phyloP scores from a whole-genome alignment of 2,329 filamentous ascomycete species.

The Didymella glomerata region DNA sequence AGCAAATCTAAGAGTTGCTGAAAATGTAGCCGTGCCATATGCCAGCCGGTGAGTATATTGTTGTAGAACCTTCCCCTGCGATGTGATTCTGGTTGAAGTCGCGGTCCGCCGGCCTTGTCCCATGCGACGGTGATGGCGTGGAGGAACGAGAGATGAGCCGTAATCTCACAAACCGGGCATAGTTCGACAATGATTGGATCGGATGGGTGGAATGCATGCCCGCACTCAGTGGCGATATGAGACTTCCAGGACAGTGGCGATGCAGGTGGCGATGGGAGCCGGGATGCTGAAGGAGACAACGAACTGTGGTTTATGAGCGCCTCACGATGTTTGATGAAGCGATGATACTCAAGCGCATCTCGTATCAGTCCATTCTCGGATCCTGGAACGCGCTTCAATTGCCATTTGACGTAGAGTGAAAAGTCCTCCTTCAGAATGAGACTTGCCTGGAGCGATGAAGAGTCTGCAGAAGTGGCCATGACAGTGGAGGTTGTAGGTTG shows the following conservation, averaged over 20 bases:
- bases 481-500: not conserved
- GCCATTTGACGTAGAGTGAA: constrained; percentile 13
- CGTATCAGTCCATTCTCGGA: constrained; percentile 1
- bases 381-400: not conserved
- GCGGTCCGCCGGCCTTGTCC: constrained; percentile 9
- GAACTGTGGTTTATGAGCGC: not conserved
- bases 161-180: constrained; percentile 8
- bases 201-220: not conserved
- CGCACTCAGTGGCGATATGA: not conserved
- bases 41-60: not conserved
- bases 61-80: not conserved
- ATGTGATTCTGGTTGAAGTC: not conserved
- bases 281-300: not conserved
- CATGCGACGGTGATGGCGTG: constrained; percentile 1
- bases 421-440: constrained; percentile 5
- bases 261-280: not conserved
- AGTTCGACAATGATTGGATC: not conserved
- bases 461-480: not conserved
- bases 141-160: constrained; percentile 4
- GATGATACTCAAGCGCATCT: constrained; percentile 3
- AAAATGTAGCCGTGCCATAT: not conserved
- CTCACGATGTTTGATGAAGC: constrained; percentile 8
- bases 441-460: not conserved
- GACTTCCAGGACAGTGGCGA: not conserved
- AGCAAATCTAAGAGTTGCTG: constrained; percentile 1